Evolutionary conservation across 2,329 filamentous ascomycete species (phyloP), one percentile per base, ranked within the genome.

Genomic region (Aspergillus latus): DNA sequence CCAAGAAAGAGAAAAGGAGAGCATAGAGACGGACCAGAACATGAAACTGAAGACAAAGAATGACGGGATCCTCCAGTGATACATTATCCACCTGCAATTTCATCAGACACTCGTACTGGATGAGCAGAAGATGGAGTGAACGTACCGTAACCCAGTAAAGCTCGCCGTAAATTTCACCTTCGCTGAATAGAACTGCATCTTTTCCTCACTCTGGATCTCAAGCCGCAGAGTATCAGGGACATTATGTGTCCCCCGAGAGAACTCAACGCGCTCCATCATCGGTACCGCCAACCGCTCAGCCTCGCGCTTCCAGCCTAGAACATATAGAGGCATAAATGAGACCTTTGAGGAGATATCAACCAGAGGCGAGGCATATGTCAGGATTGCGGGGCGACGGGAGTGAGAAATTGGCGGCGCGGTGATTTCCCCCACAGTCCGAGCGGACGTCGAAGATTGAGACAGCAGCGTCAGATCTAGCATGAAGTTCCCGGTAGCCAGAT

Each of bases 401-500:
- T 77, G 81, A 63, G 85, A 83, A 2, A 90, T 74, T 1, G 87
- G 69, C 16, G 61, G 56, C 1, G 65, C 72, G 5, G 73, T 67
- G n/a, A 62, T 61, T 51, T 71, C 70, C n/a, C 60, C 54, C 16
- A 62, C 60, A 1, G 56, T 64, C 36, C 66, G 64, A 29, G 64
- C 69, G 29, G 63, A 72, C 3, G 65, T 70, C 7, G 74, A 73
- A 26, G 74, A 72, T 26, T 76, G 74, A 28, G 80, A 80, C 49
- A 89, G 81, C 50, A 96, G 82, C 58, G 85, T 83, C 13, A 96
- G 77, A 46, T 89, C 87, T 15, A 97, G 78, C 94, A 99, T 99
- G 79, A 97, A 97, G 76, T 97, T 97, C 29, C 94, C 94, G 11
- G 84, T 83, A 2, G 82, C 83, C 21, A 89, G 75, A 67, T 99